Percentiles rank a stretch among this genome's conserved stretches.
Evolutionary conservation across 108 stramenopile species (phyloP).

Genomic region (Bacterosira constricta): DNA sequence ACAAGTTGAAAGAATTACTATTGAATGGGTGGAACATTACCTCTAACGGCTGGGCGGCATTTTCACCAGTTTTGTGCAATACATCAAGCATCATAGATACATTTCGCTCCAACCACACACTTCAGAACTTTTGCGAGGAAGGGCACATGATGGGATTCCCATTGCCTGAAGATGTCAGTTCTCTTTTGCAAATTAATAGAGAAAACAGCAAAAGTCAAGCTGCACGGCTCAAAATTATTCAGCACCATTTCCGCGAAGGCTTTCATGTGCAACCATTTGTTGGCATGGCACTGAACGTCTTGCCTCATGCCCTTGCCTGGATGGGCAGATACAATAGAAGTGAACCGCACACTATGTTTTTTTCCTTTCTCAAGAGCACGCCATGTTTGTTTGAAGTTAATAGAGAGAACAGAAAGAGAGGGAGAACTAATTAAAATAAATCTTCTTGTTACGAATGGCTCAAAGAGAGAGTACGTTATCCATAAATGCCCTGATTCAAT

Average conservation of each 20-base stretch:
- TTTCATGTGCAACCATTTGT: background rate
- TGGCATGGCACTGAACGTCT: background rate
- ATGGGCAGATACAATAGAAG: background rate
- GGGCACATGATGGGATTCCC: background rate
- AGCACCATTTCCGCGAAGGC: background rate
- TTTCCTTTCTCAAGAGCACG: no score
- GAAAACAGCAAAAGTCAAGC: conserved; percentile 13
- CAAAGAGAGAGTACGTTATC: no score
- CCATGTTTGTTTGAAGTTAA: no score
- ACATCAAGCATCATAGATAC: background rate
- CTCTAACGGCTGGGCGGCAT: no score
- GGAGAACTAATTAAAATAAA: no score
- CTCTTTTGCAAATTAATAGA: conserved; percentile 10
- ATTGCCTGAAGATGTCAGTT: conserved; percentile 15
- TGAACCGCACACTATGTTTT: no score
- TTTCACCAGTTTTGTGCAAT: no score
- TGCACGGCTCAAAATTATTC: background rate
- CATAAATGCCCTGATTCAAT: no score
- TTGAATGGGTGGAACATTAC: no score
- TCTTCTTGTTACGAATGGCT: no score
- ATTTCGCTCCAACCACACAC: background rate
- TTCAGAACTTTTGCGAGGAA: background rate
- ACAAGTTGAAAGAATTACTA: background rate
- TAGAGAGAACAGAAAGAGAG: no score
- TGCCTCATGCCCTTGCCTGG: conserved; percentile 7